Evolutionary conservation across 352 stramenopile genomes (phyloP).

Genomic region (Blastocystis sp.): DNA sequence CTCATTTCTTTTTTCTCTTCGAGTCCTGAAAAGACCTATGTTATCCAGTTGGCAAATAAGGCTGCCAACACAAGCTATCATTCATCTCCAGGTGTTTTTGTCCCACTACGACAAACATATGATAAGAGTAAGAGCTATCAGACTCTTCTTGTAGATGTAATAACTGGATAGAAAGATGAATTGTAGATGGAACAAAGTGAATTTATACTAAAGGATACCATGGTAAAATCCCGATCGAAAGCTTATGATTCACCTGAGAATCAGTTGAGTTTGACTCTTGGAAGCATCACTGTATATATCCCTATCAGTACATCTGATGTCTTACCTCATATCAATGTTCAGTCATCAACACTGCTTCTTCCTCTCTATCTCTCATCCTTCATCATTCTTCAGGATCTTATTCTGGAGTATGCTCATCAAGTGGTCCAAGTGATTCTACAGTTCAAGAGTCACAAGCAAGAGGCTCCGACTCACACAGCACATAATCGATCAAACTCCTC

Average conservation of each 20-base stretch:
- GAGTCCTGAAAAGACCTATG: not conserved
- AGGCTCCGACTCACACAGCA: not conserved
- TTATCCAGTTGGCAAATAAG: not conserved
- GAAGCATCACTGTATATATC: not conserved
- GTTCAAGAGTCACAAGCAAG: not conserved
- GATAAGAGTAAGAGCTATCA: conserved; percentile 3
- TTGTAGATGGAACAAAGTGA: conserved; percentile 3
- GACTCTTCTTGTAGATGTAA: conserved; percentile 13
- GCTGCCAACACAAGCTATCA: not conserved
- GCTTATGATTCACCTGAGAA: not conserved
- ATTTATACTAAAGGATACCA: not conserved
- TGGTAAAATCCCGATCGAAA: not conserved
- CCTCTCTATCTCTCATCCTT: conserved; percentile 38
- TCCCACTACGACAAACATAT: not conserved
- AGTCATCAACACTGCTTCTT: not conserved
- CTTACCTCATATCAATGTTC: not conserved
- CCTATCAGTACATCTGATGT: not conserved
- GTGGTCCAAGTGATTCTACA: not conserved
- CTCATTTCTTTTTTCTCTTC: not conserved
- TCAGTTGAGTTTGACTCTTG: not conserved
- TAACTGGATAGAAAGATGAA: not conserved
- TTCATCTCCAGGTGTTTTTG: not conserved
- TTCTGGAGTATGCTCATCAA: conserved; percentile 30
- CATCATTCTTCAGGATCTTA: conserved; percentile 31
- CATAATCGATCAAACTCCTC: conserved; percentile 30